These are phyloP conservation scores for Fusarium sp. DNA, from an alignment of 2,329 filamentous ascomycete genomes.

Conservation along the genomic window DNA sequence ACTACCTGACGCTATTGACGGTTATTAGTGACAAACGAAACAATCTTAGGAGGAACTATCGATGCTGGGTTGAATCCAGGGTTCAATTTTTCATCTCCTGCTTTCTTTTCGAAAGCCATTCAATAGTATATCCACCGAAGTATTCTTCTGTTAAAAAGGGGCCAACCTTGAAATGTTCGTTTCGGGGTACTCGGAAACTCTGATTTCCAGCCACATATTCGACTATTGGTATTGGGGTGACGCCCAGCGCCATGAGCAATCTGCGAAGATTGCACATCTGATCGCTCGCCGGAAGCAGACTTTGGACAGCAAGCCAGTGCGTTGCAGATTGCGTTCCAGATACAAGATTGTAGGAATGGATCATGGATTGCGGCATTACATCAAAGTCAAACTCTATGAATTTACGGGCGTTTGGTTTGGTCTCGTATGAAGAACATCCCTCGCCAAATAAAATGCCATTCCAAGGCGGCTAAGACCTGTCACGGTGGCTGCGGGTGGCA, in stretches of 20 bases:
- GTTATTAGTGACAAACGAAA: conserved; percentile 37
- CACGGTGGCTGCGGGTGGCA: conserved; percentile 11
- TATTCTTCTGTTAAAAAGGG: conserved; percentile 1
- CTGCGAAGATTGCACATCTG: conserved; percentile 7
- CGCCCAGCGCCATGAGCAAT: conserved; percentile 22
- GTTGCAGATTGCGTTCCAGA: conserved; percentile 27
- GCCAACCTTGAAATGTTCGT: conserved; percentile 11
- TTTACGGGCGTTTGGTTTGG: conserved; percentile 17
- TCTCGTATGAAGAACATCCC: conserved; percentile 14
- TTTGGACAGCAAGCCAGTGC: conserved; percentile 17
- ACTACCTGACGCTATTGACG: conserved; percentile 32
- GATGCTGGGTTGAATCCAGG: conserved; percentile 28
- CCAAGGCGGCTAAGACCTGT: conserved; percentile 19
- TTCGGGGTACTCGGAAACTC: conserved; percentile 8
- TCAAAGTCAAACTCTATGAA: conserved; percentile 18
- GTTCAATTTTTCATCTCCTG: neutral
- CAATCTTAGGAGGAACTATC: conserved; percentile 37
- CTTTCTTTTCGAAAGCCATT: neutral
- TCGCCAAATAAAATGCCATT: conserved; percentile 4
- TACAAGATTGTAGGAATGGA: neutral
- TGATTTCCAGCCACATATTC: conserved; percentile 19
- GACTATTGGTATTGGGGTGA: conserved; percentile 26
- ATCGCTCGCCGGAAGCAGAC: conserved; percentile 5
- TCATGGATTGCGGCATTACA: conserved; percentile 4
- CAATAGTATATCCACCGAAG: neutral